Evolutionary conservation across 805 yeast genomes (phyloP).

Genomic region (Starmerella apis): DNA sequence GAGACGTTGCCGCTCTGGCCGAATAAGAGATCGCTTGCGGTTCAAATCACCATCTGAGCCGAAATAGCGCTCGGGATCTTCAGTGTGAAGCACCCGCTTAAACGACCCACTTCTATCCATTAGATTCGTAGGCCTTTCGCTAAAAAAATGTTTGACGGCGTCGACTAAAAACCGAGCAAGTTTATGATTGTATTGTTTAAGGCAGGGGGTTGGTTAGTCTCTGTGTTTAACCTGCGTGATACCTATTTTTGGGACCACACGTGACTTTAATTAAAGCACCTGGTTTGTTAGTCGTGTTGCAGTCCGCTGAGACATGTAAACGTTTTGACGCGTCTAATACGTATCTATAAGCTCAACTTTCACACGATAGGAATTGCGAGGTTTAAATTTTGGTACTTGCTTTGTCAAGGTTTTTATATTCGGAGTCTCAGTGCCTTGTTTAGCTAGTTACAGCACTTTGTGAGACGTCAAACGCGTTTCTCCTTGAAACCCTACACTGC

Average conservation of each 20-base stretch:
- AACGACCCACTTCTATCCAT: conserved; percentile 24
- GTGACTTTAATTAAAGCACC: conserved; percentile 6
- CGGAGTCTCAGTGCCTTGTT: no score
- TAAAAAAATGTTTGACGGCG: background rate
- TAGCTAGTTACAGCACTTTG: no score
- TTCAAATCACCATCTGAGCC: conserved; percentile 20
- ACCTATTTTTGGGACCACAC: conserved; percentile 4
- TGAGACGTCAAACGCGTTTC: no score
- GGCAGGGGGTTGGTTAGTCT: conserved; percentile 5
- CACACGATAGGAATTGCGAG: no score
- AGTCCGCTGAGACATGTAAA: no score
- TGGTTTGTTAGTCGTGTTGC: background rate
- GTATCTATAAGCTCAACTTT: background rate
- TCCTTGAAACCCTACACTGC: background rate
- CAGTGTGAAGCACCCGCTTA: conserved; percentile 10
- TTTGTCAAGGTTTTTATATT: no score
- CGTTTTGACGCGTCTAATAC: no score
- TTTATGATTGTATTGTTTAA: background rate
- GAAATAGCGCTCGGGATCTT: conserved; percentile 9
- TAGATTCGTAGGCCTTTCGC: background rate
- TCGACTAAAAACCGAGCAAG: background rate
- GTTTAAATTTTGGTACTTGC: no score
- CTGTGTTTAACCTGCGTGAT: background rate
- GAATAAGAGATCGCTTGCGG: conserved; percentile 59
- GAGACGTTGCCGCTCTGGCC: conserved; percentile 68